Evolutionary conservation across 176 grass and related monocot genomes (phyloP).

Genomic region (Pharus latifolius): DNA sequence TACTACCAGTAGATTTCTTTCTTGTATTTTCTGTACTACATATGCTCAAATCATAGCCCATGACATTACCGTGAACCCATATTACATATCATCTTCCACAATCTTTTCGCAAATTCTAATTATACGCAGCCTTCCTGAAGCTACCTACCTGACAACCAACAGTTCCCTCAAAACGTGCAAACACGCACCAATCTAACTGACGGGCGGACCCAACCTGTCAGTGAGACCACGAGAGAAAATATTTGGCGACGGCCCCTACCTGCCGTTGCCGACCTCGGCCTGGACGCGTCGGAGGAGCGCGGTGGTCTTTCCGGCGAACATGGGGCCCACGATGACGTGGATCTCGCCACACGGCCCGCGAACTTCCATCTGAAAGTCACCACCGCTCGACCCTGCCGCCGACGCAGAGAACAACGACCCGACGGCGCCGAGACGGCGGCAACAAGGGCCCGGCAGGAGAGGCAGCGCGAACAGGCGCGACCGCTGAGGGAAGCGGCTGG

Average conservation of each 20-base stretch:
- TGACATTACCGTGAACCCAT: neutral
- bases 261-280: conserved; percentile 45
- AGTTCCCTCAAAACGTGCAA: no score
- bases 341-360: conserved; percentile 47
- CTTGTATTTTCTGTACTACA: neutral
- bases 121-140: neutral
- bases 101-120: neutral
- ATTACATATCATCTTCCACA: neutral
- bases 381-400: neutral
- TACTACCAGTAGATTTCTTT: no score
- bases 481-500: neutral
- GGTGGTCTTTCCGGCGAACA: conserved; percentile 93
- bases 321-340: conserved; percentile 80
- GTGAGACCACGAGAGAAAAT: neutral
- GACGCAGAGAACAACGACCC: conserved; percentile 3
- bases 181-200: no score
- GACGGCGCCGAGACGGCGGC: neutral
- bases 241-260: conserved; percentile 15
- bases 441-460: neutral
- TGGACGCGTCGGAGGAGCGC: conserved; percentile 63
- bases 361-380: conserved; percentile 4
- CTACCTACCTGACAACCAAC: no score
- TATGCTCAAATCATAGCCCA: neutral
- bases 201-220: neutral
- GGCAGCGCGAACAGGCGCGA: neutral